Conservation (phyloP, 495 filamentous ascomycete genomes). For the Neurospora discreta region DNA sequence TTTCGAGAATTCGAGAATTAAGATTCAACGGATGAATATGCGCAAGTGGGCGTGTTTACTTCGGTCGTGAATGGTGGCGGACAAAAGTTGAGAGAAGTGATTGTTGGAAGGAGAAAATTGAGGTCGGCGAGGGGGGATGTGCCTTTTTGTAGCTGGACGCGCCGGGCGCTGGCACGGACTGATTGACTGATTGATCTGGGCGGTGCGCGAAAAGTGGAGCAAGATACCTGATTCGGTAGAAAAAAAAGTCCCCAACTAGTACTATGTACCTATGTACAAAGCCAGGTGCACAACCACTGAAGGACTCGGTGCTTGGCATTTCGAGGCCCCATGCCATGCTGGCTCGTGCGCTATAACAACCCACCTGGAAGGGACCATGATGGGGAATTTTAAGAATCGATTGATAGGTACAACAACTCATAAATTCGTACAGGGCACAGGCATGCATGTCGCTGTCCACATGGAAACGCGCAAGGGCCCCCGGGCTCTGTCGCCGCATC, state of each 20-base stretch:
- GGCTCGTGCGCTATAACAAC: slow-evolving; percentile 26
- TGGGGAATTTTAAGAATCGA: background rate
- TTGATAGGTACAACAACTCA: background rate
- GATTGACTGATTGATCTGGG: slow-evolving; percentile 37
- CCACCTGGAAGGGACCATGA: slow-evolving; percentile 12
- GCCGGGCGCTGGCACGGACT: slow-evolving; percentile 28
- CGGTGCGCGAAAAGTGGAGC: slow-evolving; percentile 17
- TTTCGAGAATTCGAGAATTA: slow-evolving; percentile 21
- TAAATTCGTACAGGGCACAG: background rate
- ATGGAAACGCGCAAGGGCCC: background rate
- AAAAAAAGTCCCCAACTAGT: slow-evolving; percentile 15
- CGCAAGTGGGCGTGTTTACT: slow-evolving; percentile 27
- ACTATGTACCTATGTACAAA: background rate
- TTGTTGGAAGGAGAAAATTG: slow-evolving; percentile 29
- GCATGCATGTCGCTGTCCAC: background rate
- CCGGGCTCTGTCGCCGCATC: background rate
- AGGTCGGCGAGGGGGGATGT: slow-evolving; percentile 34
- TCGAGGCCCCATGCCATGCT: slow-evolving; percentile 14
- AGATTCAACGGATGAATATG: slow-evolving; percentile 20
- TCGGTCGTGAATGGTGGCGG: slow-evolving; percentile 11
- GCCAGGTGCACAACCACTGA: background rate
- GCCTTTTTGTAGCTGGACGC: slow-evolving; percentile 42
- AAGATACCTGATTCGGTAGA: slow-evolving; percentile 23
- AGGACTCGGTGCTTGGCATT: slow-evolving; percentile 5
- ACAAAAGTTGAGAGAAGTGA: slow-evolving; percentile 33